Percentiles rank a stretch among this genome's conserved stretches.
These are phyloP conservation scores for Karstenula rhodostoma DNA, from an alignment of 2,329 filamentous ascomycete genomes.

Conservation along the genomic window DNA sequence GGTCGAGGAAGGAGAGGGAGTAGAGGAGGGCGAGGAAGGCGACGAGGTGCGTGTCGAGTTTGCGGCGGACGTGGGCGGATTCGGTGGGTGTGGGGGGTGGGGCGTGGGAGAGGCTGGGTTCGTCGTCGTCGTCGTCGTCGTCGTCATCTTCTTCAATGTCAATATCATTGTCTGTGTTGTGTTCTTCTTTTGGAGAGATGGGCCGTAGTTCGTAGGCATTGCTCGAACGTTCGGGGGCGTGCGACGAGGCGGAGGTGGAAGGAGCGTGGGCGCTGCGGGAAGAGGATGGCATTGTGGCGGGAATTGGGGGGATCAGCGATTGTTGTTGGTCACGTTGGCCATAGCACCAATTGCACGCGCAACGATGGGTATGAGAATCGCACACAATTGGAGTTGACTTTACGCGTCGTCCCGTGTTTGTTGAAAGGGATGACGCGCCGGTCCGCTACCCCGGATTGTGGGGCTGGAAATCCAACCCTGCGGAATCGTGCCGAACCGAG, in stretches of 20 bases:
- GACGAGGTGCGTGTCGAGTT: slow-evolving; percentile 80
- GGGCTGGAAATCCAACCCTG: background rate
- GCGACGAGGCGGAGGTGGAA: background rate
- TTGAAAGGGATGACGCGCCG: background rate
- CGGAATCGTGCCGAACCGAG: background rate
- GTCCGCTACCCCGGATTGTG: slow-evolving; percentile 11
- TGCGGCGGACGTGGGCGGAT: slow-evolving; percentile 73
- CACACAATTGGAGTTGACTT: too few relatives aligned
- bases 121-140: background rate
- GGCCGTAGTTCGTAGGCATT: slow-evolving; percentile 7
- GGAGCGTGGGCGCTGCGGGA: background rate
- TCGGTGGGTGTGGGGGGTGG: slow-evolving; percentile 74
- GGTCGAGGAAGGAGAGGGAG: slow-evolving; percentile 83
- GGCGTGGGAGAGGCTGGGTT: slow-evolving; percentile 47
- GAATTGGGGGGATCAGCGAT: too few relatives aligned
- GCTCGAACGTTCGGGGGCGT: too few relatives aligned
- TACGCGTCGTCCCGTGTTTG: background rate
- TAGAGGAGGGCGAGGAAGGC: slow-evolving; percentile 84
- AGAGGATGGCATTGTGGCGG: slow-evolving; percentile 5
- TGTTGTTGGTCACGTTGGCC: background rate
- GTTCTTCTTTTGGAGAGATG: background rate
- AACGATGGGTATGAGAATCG: background rate
- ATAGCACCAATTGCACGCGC: background rate
- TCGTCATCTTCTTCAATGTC: background rate
- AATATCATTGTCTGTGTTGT: background rate